Percentiles rank a stretch among this genome's conserved stretches.
These are phyloP conservation scores for Orychophragmus violaceus DNA, from an alignment of 345 rosid species.

Conservation along the genomic window DNA sequence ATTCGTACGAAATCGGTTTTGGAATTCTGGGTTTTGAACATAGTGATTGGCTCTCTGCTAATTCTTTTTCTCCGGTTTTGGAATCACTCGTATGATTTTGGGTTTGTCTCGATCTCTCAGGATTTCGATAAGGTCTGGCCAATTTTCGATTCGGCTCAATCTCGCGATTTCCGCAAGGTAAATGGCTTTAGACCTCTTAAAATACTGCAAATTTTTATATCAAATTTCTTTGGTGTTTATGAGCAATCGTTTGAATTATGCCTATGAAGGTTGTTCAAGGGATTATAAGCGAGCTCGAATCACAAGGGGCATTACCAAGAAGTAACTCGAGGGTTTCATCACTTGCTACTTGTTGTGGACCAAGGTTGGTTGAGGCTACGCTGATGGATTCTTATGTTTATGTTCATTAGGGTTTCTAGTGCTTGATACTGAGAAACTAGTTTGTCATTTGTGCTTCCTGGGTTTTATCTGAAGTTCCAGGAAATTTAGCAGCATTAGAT, in stretches of 20 bases:
- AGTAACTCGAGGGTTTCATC: slow-evolving; percentile 99
- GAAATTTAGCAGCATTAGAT: not conserved
- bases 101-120: slow-evolving; percentile 49
- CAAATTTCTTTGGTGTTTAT: not conserved
- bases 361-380: slow-evolving; percentile 50
- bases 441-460: not conserved
- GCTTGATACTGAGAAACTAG: not conserved
- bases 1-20: slow-evolving; percentile 11
- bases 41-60: not conserved
- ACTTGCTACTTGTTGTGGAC: slow-evolving; percentile 97
- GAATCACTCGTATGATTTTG: slow-evolving; percentile 13
- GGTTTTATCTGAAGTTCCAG: not conserved
- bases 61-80: not conserved
- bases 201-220: not conserved
- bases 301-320: slow-evolving; percentile 98
- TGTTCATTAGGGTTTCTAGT: not conserved
- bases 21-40: not conserved
- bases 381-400: slow-evolving; percentile 1
- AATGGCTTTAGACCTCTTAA: not conserved
- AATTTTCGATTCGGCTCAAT: slow-evolving; percentile 97
- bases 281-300: slow-evolving; percentile 93
- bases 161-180: slow-evolving; percentile 97
- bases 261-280: slow-evolving; percentile 84
- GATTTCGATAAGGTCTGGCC: slow-evolving; percentile 99
- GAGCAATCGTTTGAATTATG: slow-evolving; percentile 10